These are phyloP conservation scores for Phlebiopsis flavidoalba DNA, from an alignment of 768 basidiomycete genomes.

Conservation along the genomic window DNA sequence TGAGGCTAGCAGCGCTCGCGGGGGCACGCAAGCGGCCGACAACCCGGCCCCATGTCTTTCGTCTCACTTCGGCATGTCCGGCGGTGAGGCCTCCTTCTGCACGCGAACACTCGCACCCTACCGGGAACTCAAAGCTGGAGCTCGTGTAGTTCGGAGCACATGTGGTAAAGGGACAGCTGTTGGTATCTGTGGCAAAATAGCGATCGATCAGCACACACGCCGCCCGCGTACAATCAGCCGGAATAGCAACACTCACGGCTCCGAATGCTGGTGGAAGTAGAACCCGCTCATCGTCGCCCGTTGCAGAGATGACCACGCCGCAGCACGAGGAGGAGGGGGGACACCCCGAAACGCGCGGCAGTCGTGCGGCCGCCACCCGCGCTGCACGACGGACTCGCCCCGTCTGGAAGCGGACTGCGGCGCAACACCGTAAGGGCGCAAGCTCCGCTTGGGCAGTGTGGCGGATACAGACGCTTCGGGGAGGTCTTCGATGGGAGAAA, in stretches of 20 bases:
- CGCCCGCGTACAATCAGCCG: too few relatives aligned
- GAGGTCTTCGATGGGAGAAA: constrained; percentile 14
- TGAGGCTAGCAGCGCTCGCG: not conserved
- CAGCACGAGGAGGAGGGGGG: constrained; percentile 46
- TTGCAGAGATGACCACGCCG: constrained; percentile 43
- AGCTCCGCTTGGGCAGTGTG: constrained; percentile 24
- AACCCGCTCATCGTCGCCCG: constrained; percentile 81
- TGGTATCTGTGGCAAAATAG: constrained; percentile 71
- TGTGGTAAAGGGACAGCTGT: constrained; percentile 79
- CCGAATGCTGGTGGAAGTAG: constrained; percentile 91
- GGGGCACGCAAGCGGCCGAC: not conserved
- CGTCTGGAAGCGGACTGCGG: constrained; percentile 26
- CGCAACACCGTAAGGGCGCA: constrained; percentile 14
- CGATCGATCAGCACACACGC: not conserved
- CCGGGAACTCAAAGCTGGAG: constrained; percentile 85
- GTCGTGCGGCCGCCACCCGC: constrained; percentile 11
- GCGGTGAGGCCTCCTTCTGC: too few relatives aligned
- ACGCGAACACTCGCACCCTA: constrained; percentile 13
- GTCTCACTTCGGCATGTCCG: too few relatives aligned
- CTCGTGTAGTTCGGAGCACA: constrained; percentile 65
- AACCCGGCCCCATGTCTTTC: constrained; percentile 8
- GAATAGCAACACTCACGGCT: constrained; percentile 60
- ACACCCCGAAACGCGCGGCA: constrained; percentile 39
- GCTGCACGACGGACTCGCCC: too few relatives aligned
- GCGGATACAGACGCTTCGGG: constrained; percentile 12